Base-by-base conservation (phyloP, 164 flowering plant species). In the Magnolia changhungtana region DNA sequence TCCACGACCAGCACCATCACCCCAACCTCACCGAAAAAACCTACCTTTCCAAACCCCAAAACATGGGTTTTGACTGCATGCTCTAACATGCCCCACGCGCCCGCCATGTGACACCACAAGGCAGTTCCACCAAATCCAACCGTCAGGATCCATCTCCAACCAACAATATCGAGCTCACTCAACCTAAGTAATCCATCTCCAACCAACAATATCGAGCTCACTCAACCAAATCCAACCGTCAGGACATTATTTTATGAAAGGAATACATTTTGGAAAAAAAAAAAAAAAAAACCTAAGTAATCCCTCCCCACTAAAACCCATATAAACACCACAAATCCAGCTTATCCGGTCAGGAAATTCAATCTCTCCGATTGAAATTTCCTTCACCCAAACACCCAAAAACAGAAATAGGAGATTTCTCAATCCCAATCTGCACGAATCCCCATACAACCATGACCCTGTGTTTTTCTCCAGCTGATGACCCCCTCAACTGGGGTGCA, bases 401-500 rank as follows among this genome's bases (percentile, higher is more conserved):
- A 31, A 31, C 37, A 31, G 37, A 31, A 31, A 31, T 31, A 1
- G 37, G 4, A 52, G 16, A 55, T 55, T 5, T 16, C 59, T 55
- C 59, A 10, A 55, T 55, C 59, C 59, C 59, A 55, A 55, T 55
- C 59, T 55, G 59, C 59, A 55, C 16, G 14, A 8, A 55, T 16
- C 2, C 59, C 59, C 59, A 1, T 23, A 23, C 24, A 23, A 23
- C 24, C 13, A 2, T 7, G 13, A 13, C 8, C 16, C 2, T 16
- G 1, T 31, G 37, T 55, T 31, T 83, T 11, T 9, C 59, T 16
- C 59, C 16, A 55, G 59, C 59, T 55, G 59, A 31, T 23, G 76
- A 74, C 31, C 76, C 76, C 20, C 74, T 90, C 79, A 85, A 85
- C 78, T 90, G 95, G 92, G 87, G 79, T 1, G 71, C 49, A 72